phyloP scores from a whole-genome alignment of 331 rosid species.

The Acacia pycnantha region DNA sequence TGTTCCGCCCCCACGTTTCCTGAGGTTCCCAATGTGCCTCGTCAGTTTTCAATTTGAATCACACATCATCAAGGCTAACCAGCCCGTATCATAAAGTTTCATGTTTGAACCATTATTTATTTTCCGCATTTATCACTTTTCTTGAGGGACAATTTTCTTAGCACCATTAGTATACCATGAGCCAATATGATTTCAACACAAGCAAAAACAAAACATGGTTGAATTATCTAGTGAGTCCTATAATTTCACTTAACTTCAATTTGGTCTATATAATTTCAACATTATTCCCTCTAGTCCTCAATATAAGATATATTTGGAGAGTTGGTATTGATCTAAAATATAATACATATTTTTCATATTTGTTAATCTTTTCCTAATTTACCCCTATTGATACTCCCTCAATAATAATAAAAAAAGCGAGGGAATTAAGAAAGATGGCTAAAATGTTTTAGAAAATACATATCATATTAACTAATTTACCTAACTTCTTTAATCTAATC shows the following conservation, averaged over 20 bases:
- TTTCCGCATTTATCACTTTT: background rate
- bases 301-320: too few species aligned
- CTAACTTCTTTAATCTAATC: too few species aligned
- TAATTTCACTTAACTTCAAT: background rate
- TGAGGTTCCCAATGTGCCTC: conserved; percentile 11
- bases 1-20: conserved; percentile 84
- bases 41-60: background rate
- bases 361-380: too few species aligned
- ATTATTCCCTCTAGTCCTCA: too few species aligned
- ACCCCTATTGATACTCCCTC: too few species aligned
- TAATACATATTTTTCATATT: too few species aligned
- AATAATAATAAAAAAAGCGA: too few species aligned
- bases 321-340: too few species aligned
- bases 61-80: background rate
- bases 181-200: background rate
- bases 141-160: background rate
- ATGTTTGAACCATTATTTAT: background rate
- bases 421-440: too few species aligned
- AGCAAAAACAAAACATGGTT: background rate
- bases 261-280: background rate
- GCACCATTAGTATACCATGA: background rate
- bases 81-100: background rate
- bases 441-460: too few species aligned
- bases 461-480: too few species aligned
- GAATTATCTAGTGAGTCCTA: background rate